Base-by-base conservation (phyloP, 2,329 filamentous ascomycete species). In the Aspergillus floridensis region DNA sequence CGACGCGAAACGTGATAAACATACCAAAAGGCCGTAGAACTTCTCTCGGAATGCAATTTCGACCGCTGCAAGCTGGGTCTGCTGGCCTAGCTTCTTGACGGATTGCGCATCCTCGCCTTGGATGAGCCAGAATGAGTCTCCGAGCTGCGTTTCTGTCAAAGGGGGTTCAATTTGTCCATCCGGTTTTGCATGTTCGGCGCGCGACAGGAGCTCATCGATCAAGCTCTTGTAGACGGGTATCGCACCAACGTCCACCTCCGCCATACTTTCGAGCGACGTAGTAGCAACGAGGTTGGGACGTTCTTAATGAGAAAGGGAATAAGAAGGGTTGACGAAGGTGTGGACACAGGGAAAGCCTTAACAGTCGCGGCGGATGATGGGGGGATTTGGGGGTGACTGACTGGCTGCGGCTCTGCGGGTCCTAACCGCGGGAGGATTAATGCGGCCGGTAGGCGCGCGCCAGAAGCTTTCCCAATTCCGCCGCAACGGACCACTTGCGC, bases 11-110 rank as follows among this genome's bases (percentile, higher is more conserved):
- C 4, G 22, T 32, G 16, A 19, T 31, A 24, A 49, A 68, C 88
- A 81, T 78, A 95, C 92, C 73, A 96, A 84, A 62, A 92, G 80
- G 63, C 84, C 81, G 75, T 91, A 91, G 76, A 98, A 96, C 51
- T 90, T 84, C 67, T 89, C 86, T 68, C 92, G 88, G 53, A 89
- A 90, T 11, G 92, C 92, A 19, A 89, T 92, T 75, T 98, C 95
- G 50, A 96, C 86, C 22, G 90, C 83, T 35, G 88, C 86, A 71
- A 86, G 87, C 38, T 78, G 77, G 26, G 75, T 72, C 65, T 88
- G 86, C 49, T 84, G 83, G 60, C 68, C 79, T 65, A 81, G 81
- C 44, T 79, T 76, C 26, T 68, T 65, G 3, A 66, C 56, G 10
- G 55, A 35, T 3, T 59, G 59, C 26, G 67, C 56, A 49, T 72